Evolutionary conservation across 129 eudicot genomes (phyloP).

Genomic region (Flaveria brownii): DNA sequence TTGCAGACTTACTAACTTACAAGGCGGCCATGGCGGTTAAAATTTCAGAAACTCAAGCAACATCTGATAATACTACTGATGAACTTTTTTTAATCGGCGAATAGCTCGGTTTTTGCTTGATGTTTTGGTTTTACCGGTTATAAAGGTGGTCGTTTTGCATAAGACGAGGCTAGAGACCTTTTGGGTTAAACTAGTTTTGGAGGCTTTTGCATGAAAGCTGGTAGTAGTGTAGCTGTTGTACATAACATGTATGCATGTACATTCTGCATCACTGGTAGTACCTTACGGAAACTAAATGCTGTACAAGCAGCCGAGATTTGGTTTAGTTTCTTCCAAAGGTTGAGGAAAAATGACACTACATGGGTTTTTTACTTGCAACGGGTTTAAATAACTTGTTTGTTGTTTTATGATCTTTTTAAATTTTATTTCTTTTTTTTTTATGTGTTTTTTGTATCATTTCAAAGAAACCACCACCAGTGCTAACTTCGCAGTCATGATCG

Average conservation of each 20-base stretch:
- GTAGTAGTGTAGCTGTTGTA: not conserved
- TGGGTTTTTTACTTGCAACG: not conserved
- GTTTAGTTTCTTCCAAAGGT: not conserved
- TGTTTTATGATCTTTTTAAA: not conserved
- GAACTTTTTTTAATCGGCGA: constrained; percentile 18
- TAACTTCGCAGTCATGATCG: too few species aligned
- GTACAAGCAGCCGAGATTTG: not conserved
- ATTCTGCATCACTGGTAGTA: constrained; percentile 19
- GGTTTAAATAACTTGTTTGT: not conserved
- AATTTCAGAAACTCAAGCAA: constrained; percentile 63
- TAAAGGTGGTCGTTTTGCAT: constrained; percentile 16
- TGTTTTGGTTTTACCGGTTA: constrained; percentile 27
- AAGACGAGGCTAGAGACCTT: not conserved
- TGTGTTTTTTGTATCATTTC: not conserved
- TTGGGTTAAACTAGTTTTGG: constrained; percentile 19
- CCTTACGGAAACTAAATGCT: not conserved
- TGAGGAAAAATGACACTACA: not conserved
- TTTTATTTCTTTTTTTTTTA: not conserved
- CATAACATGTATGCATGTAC: constrained; percentile 14
- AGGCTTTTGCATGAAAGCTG: constrained; percentile 35
- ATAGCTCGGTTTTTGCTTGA: constrained; percentile 7
- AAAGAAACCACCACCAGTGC: too few species aligned
- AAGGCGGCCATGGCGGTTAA: constrained; percentile 71
- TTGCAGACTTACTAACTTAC: constrained; percentile 77
- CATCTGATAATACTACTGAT: constrained; percentile 6